Evolutionary conservation across 345 rosid species (phyloP), one percentile per base, ranked within the genome.

Genomic region (Gossypioides kirkii): DNA sequence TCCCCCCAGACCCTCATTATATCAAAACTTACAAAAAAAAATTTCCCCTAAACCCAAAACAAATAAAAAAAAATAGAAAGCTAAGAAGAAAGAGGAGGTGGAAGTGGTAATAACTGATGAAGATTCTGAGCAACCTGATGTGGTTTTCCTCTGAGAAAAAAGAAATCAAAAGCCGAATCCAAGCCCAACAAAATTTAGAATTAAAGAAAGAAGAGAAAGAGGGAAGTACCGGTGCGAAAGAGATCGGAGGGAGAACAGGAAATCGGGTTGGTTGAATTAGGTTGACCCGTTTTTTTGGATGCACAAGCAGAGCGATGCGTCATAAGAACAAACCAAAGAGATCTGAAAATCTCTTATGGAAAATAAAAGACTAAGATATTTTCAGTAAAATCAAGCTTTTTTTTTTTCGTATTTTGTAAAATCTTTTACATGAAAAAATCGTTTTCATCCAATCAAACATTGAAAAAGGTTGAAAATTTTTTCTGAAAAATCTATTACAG

Each of bases 101-200:
- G 99, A 23, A 96, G 98, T 32, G 94, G 94, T 70, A 93, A 79
- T 36, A 93, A 80, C 55, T 89, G 97, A 60, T 81, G 94, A 13
- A 91, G 86, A 70, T 84, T 90, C 79, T 78, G 91, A 26, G 75
- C 82, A 77, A 76, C 86, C 78, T 79, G 88, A 68, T 75, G 83
- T n/a, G 80, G 61, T 56, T 23, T 82, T 12, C 79, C 83, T 80
- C 86, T 86, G 14, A 64, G 38, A 32, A 32, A 4, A 22, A 16
- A 60, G 14, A 1, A 53, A 41, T 12, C 14, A 10, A 16, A 14
- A 22, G 13, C 9, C 25, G 14, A 61, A 2, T 18, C 59, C 23
- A 18, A 20, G n/a, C 8, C 66, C 8, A 41, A 13, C 63, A 26
- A 60, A 54, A 25, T 26, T 14, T 28, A 42, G 12, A 38, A 67